Evolutionary conservation across 371 early-diverging fungal genomes (phyloP).

Genomic region (Actinomortierella ambigua): DNA sequence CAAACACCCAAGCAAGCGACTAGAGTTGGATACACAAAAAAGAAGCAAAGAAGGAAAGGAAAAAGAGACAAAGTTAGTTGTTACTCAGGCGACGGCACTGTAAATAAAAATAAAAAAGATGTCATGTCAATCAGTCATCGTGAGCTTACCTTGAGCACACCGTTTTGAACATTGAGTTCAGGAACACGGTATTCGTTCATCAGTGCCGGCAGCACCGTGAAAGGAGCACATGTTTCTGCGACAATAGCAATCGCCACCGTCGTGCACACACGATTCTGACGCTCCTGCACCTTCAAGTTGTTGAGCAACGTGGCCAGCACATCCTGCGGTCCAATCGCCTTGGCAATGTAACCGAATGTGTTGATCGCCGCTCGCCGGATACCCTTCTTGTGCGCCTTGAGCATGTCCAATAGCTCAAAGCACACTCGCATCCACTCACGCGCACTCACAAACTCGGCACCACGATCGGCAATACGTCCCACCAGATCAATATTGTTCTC

Average conservation of each 20-base stretch:
- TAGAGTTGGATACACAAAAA: constrained; percentile 9
- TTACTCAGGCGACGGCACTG: neutral
- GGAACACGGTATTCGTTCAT: constrained; percentile 99
- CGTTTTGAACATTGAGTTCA: constrained; percentile 97
- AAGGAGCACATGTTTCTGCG: constrained; percentile 95
- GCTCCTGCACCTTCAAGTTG: constrained; percentile 97
- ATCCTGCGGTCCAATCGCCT: constrained; percentile 99
- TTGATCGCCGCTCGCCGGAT: constrained; percentile 95
- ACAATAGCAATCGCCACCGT: constrained; percentile 97
- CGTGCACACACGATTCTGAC: constrained; percentile 98
- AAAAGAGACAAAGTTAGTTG: neutral
- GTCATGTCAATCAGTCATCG: neutral
- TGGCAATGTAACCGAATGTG: constrained; percentile 98
- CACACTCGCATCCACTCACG: constrained; percentile 99
- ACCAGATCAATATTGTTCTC: constrained; percentile 90
- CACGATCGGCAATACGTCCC: constrained; percentile 97
- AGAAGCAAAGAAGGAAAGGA: neutral
- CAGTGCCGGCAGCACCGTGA: constrained; percentile 96
- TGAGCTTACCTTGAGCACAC: constrained; percentile 80
- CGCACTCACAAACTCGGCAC: constrained; percentile 96
- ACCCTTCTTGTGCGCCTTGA: constrained; percentile 95
- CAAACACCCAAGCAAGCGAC: constrained; percentile 93
- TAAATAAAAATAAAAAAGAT: neutral
- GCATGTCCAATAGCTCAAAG: constrained; percentile 94
- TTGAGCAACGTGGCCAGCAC: constrained; percentile 96